phyloP scores from a whole-genome alignment of 2,329 filamentous ascomycete species.

The Chaetomiaceae sp. region DNA sequence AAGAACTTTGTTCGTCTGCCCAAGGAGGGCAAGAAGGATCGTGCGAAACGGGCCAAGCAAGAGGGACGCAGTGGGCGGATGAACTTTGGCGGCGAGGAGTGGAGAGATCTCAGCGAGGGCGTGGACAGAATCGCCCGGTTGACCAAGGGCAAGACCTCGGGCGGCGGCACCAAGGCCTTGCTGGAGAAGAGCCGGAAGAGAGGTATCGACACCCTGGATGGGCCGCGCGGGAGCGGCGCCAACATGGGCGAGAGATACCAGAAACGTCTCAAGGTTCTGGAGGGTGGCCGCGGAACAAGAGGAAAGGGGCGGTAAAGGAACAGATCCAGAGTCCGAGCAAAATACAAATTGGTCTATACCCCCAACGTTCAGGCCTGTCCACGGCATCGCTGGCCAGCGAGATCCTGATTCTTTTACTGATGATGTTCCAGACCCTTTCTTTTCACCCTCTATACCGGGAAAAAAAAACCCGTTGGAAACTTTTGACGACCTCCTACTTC shows the following conservation, averaged over 20 bases:
- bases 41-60: conserved; percentile 56
- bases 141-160: conserved; percentile 63
- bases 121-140: conserved; percentile 80
- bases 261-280: conserved; percentile 59
- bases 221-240: conserved; percentile 58
- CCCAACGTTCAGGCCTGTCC: background rate
- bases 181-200: conserved; percentile 86
- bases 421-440: no score
- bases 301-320: conserved; percentile 36
- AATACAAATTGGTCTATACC: background rate
- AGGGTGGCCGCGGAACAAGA: conserved; percentile 42
- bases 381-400: background rate
- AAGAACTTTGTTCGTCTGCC: conserved; percentile 85
- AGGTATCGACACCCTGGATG: conserved; percentile 61
- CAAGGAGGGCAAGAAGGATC: conserved; percentile 81
- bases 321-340: background rate
- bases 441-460: no score
- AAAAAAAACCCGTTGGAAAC: no score
- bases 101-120: conserved; percentile 77
- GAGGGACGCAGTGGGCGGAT: conserved; percentile 52
- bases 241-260: conserved; percentile 71
- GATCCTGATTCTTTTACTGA: background rate
- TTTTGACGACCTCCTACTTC: background rate
- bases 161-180: conserved; percentile 53
- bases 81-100: conserved; percentile 86